Percentiles rank a stretch among this genome's conserved stretches.
Conservation (phyloP, 164 flowering plant species). For the Nymphaea thermarum region DNA sequence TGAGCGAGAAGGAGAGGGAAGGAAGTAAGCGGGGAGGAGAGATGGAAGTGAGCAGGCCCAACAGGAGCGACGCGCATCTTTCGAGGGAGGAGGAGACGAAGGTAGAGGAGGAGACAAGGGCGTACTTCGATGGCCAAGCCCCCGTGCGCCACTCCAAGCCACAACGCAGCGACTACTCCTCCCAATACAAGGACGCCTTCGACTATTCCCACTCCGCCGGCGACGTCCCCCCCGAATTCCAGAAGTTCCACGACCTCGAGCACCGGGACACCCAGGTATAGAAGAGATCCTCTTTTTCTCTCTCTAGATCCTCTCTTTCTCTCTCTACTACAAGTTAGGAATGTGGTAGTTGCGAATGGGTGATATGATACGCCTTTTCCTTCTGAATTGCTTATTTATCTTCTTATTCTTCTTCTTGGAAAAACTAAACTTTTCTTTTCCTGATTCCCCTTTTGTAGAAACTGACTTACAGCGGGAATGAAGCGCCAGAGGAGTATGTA, state of each 20-base stretch:
- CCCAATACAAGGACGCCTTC: slow-evolving; percentile 31
- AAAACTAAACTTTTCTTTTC: background rate
- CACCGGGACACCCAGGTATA: slow-evolving; percentile 35
- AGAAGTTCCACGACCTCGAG: slow-evolving; percentile 52
- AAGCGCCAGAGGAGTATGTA: slow-evolving; percentile 50
- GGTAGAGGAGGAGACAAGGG: slow-evolving; percentile 41
- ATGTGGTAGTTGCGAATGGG: background rate
- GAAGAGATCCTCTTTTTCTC: background rate
- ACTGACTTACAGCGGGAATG: slow-evolving; percentile 26
- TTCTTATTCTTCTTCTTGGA: background rate
- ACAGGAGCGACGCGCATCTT: slow-evolving; percentile 19
- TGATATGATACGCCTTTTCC: background rate
- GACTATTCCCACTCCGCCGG: slow-evolving; percentile 1
- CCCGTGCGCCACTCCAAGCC: slow-evolving; percentile 80
- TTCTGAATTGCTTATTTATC: background rate
- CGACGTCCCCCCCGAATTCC: slow-evolving; percentile 30
- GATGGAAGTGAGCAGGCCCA: slow-evolving; percentile 9
- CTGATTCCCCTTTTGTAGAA: slow-evolving; percentile 22
- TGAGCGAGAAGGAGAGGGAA: too few relatives aligned
- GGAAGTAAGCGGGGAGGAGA: background rate
- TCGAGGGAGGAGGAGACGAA: slow-evolving; percentile 40
- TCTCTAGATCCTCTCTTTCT: too few relatives aligned
- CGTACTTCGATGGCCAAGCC: slow-evolving; percentile 47
- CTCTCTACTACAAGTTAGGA: background rate
- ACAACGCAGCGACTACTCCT: slow-evolving; percentile 60